Evolutionary conservation across 164 flowering plant species (phyloP), one percentile per base, ranked within the genome.

Genomic region (Pachysandra terminalis): DNA sequence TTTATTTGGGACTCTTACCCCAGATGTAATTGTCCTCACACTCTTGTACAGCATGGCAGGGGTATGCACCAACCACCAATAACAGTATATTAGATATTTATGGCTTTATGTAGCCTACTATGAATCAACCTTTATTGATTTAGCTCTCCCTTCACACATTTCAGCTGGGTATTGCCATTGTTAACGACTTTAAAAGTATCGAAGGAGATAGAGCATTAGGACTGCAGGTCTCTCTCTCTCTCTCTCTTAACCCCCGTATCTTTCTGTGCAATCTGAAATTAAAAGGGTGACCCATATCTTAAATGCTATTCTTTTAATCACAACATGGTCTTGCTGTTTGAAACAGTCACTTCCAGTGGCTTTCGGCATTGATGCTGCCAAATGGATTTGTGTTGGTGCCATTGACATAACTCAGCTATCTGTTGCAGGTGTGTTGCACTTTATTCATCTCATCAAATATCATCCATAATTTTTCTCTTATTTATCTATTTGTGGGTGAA

Each of bases 381-480:
- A 94, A 80, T 94, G 98, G 97, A 91, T 94, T 28, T 91, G 93
- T 63, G 93, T 94, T 62, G 96, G 95, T 55, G 95, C 97, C 19
- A 94, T 94, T 55, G 96, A 94, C 78, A 74, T 94, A 53, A 91
- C 98, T 73, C 97, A 91, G 71, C 14, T 90, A 65, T 82, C 96
- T 55, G 79, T 91, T 51, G 96, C 92, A 64, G 98, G 97, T 94
- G 82, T 17, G 51, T 9, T 61, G n/a, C 12, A 32, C 41, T 61
- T 16, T 52, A 12, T 66, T 61, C 63, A 35, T 21, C 1, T 63
- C 41, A 7, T 10, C 51, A 45, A 45, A 45, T 45, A 45, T 12
- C 51, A 32, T 32, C 37, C 37, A 25, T 17, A 45, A 24, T 48
- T 68, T 25, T 22, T 25, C 15, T 32, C 1, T 66, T 41, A 9